Base-by-base conservation (phyloP, 306 rosid species). In the Delonix regia region DNA sequence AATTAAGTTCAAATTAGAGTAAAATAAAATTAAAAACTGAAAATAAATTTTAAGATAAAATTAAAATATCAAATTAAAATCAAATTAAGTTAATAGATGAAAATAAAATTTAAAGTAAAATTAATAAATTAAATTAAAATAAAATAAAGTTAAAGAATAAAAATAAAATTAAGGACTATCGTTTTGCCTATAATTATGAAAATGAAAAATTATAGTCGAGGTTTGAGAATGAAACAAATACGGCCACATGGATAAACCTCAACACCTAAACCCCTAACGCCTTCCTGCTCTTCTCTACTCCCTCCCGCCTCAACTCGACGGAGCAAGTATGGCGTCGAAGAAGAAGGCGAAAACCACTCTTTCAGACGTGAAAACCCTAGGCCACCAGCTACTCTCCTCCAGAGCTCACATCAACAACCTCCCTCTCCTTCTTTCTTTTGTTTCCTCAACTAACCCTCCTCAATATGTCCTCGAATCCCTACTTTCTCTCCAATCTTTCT, bases 401-500 rank as follows among this genome's bases (percentile, higher is more conserved):
- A 77, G 96, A 9, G 74, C 73, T 24, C 90, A 95, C 86, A 83
- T 89, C 83, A 92, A 95, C 89, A 92, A 95, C 80, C 99, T 95
- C 69, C 98, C 97, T 27, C 69, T 84, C 2, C 97, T 95, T 19
- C 91, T 92, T 76, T 78, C 86, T 19, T 83, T 49, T 85, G 83
- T 95, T 56, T 80, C 91, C 71, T 88, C 99, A 4, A 52, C 97
- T 81, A 85, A 92, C 11, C 93, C 91, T 36, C 95, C 99, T 47
- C 95, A 85, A 51, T 66, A 66, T 33, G 81, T 84, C 56, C 88
- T 95, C 74, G 98, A 93, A 72, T 86, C 98, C 9, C 91, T 95
- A 33, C 94, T 95, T 77, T 88, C 97, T 2, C 88, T 95, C 60
- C 97, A 95, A 19, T 83, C 98, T 59, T 95, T 89, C 84, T 92